A percentile compares a stretch with the other conserved stretches of the same genome.
phyloP scores from a whole-genome alignment of 73 alveolate species.

The Vitrella brassicaformis region DNA sequence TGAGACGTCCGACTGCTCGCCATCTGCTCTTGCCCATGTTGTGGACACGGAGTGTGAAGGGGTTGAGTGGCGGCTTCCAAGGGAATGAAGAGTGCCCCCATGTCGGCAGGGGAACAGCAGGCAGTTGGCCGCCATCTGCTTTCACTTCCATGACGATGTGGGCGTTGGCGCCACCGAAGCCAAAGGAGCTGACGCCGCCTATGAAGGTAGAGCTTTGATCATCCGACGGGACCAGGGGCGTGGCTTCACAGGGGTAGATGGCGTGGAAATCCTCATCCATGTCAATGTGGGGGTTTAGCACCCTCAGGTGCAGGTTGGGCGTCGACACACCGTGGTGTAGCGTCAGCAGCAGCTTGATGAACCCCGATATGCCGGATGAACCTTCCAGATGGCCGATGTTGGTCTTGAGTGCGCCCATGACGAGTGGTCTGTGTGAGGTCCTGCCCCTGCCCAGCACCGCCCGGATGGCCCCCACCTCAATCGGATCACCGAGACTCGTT shows the following conservation, averaged over 20 bases:
- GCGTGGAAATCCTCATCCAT: neutral
- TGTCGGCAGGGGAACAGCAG: too few relatives aligned
- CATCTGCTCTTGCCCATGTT: too few relatives aligned
- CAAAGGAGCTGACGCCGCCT: slow-evolving; percentile 5
- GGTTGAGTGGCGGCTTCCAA: too few relatives aligned
- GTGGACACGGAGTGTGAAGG: too few relatives aligned
- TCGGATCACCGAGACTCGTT: slow-evolving; percentile 6
- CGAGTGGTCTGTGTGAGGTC: neutral
- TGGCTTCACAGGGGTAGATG: too few relatives aligned
- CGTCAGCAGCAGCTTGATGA: slow-evolving; percentile 17
- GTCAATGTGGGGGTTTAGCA: neutral
- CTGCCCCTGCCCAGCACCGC: neutral
- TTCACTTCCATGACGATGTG: neutral
- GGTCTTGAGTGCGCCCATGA: slow-evolving; percentile 23
- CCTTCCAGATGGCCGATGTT: slow-evolving; percentile 34
- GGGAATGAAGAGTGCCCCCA: too few relatives aligned
- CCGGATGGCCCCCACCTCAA: neutral
- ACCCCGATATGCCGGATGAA: neutral
- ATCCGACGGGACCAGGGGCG: neutral
- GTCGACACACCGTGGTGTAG: slow-evolving; percentile 5
- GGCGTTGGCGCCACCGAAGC: neutral
- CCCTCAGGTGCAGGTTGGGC: slow-evolving; percentile 28
- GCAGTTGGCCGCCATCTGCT: too few relatives aligned
- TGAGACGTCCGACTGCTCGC: too few relatives aligned
- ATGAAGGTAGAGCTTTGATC: neutral